Evolutionary conservation across 208 protist genomes (phyloP).

Genomic region (Trypanosoma lewisi): DNA sequence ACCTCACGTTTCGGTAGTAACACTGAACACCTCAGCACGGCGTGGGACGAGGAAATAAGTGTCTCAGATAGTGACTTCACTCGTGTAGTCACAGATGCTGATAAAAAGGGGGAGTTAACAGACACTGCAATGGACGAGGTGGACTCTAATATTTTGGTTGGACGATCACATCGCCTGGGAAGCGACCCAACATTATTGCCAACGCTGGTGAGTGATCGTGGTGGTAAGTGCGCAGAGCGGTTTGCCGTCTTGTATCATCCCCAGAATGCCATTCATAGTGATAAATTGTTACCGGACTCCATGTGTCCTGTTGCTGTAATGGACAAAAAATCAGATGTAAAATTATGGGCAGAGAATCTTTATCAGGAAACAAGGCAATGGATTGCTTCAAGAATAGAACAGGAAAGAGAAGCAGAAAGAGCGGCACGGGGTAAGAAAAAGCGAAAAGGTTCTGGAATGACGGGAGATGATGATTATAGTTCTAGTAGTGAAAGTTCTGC

Average conservation of each 20-base stretch:
- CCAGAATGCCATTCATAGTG: slow-evolving; percentile 44
- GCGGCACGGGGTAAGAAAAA: background rate
- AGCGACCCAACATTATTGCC: slow-evolving; percentile 39
- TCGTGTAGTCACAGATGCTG: background rate
- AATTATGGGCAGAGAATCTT: slow-evolving; percentile 60
- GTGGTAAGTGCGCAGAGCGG: slow-evolving; percentile 21
- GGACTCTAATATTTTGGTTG: slow-evolving; percentile 9
- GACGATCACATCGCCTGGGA: slow-evolving; percentile 11
- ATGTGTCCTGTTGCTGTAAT: slow-evolving; percentile 69
- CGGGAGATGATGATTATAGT: slow-evolving; percentile 6
- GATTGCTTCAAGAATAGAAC: slow-evolving; percentile 53
- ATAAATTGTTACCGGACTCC: slow-evolving; percentile 58
- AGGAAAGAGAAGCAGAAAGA: slow-evolving; percentile 42
- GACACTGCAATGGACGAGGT: background rate
- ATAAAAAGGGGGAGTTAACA: background rate
- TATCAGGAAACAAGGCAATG: slow-evolving; percentile 64
- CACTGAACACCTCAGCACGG: background rate
- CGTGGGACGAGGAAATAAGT: slow-evolving; percentile 3
- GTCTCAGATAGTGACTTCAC: slow-evolving; percentile 9
- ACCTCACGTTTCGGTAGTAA: background rate
- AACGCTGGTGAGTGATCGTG: slow-evolving; percentile 33
- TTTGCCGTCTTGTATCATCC: slow-evolving; percentile 75
- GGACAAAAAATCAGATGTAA: slow-evolving; percentile 41
- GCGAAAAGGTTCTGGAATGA: background rate
- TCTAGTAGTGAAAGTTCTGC: background rate